Evolutionary conservation across 176 grass and related monocot genomes (phyloP), one percentile per base, ranked within the genome.

Genomic region (Calamus simplicifolius): DNA sequence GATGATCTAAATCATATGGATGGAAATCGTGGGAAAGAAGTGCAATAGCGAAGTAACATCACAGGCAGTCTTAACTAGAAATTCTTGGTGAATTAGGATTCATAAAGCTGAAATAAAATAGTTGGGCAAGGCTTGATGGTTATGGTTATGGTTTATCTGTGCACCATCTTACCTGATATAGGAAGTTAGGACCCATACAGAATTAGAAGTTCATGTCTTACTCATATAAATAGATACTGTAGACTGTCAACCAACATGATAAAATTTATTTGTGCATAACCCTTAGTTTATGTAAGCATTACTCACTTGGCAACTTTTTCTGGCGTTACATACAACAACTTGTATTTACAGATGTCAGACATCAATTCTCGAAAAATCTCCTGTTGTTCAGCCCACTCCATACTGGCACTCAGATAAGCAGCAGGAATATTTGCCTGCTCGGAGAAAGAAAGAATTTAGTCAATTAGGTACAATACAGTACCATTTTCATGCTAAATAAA

Each of bases 281-380:
- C 35, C 35, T 43, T 43, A 43, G 43, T 25, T 19, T 52, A 59
- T 52, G 16, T 19, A 25, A 19, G 29, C 62, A 61, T 31, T 15
- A 87, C 87, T 91, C 75, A 97, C 93, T 77, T 97, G 0, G 93
- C 93, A 85, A 97, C 77, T 88, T 97, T 97, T 80, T 97, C 93
- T 25, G 93, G 93, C 54, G 93, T 97, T 48, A 97, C 93, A 70
- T 90, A 97, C 43, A 97, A 57, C 54, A 97, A 53, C 64, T 91
- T 97, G 69, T 91, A 97, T 69, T 54, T 72, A 54, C 93, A 97
- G 61, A 29, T 31, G 62, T 51, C 54, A 65, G 66, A 77, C 61
- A 63, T 54, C 29, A 91, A 48, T 27, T 81, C 87, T 59, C 84
- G 78, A 69, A 97, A 66, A 67, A 97, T 97, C 54, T 82, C 81